Conservation (phyloP, 2,329 filamentous ascomycete genomes). For the Trichophyton simii region DNA sequence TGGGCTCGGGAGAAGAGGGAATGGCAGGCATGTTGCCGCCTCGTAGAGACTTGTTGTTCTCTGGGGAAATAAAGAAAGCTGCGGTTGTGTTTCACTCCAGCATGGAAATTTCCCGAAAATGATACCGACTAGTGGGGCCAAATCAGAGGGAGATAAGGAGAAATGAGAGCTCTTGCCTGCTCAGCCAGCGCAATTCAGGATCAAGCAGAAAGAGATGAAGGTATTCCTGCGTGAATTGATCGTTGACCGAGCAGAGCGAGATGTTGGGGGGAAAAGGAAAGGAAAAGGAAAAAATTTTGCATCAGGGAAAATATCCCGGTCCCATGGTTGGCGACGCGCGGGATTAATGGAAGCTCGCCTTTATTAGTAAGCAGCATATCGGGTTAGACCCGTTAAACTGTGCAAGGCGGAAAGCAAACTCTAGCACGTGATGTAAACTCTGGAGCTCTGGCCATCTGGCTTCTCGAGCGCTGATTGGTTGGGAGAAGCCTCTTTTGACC, state of each 20-base stretch:
- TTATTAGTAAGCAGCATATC: neutral
- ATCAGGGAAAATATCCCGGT: neutral
- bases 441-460: neutral
- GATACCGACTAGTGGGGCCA: neutral
- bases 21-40: conserved; percentile 22
- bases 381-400: neutral
- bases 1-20: conserved; percentile 13
- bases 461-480: neutral
- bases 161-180: neutral
- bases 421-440: neutral
- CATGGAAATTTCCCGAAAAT: conserved; percentile 18
- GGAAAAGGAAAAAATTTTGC: neutral
- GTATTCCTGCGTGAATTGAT: neutral
- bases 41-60: conserved; percentile 5
- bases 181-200: neutral
- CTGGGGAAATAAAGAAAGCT: conserved; percentile 11
- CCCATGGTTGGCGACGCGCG: neutral
- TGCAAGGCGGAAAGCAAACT: neutral
- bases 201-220: neutral
- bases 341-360: neutral
- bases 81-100: conserved; percentile 25
- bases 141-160: neutral
- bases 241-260: neutral
- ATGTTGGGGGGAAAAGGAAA: neutral
- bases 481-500: conserved; percentile 3